Base-by-base conservation (phyloP, 106 monocot genomes). In the Triglochin maritima region DNA sequence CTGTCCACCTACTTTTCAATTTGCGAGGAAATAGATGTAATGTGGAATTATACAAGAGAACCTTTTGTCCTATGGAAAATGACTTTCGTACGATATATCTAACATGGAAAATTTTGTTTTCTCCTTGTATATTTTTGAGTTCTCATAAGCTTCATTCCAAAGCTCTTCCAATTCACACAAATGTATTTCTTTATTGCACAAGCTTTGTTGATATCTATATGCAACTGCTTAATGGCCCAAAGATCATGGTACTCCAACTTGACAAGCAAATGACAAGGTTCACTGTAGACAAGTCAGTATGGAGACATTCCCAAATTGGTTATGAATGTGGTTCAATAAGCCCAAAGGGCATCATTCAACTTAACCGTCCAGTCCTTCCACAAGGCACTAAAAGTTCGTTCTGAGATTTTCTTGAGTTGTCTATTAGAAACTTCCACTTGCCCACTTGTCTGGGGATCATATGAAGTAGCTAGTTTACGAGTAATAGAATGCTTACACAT, bases 401-500 rank as follows among this genome's bases (percentile, higher is more conserved):
- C 17, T 11, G 59, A 17, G 0, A 70, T 70, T 14, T 7, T 1
- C 59, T 70, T 58, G 6, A 70, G 46, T 56, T 70, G n/a, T 15
- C 15, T 45, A 48, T 70, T 70, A 12, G 57, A 46, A 29, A 46
- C 15, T 13, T 59, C 59, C 4, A 59, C 58, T 15, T 59, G 59
- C 12, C 70, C 70, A 70, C 47, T 70, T 9, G 59, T 47, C 44
- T 58, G 12, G 9, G 59, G 59, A 15, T 59, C 47, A 16, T 57
- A 46, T n/a, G 47, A 2, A 29, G 29, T 29, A 1, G 29, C 29
- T 0, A 29, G 29, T 29, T 29, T 29, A 29, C 1, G 29, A 29
- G 56, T 56, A 4, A 70, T 8, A 8, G 16, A 7, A 44, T 44
- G 59, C 44, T 45, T 59, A 4, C 47, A 13, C 56, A 70, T 14